Evolutionary conservation across 1,284 basidiomycete species (phyloP), one percentile per base, ranked within the genome.

Genomic region (Athelia sp.): DNA sequence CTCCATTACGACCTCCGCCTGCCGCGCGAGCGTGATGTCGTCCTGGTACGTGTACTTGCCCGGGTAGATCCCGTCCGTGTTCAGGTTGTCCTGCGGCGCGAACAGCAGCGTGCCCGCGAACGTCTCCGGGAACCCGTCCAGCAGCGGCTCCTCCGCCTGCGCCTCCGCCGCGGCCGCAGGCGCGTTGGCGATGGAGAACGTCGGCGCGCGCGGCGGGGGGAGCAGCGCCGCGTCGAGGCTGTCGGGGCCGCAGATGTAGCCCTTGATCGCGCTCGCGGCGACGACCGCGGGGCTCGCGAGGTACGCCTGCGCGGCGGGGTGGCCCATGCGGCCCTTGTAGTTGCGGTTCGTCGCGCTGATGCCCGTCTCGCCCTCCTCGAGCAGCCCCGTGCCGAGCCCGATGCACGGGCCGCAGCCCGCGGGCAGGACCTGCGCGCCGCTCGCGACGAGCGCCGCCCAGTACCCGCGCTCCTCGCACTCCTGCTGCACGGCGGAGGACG

Each of bases 41-140:
- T 99, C 96, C 68, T 98, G 94, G 70, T 99, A 99, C 0, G 97
- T 99, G 70, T 99, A 99, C 69, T 98, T 99, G 31, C 96, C 97
- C 0, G 96, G 97, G 72, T 99, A 99, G 64, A 99, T 93, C 4
- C 92, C 97, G 63, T 99, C 96, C 1, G 96, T 99, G 66, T 96
- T 99, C 51, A 99, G 70, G 66, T 99, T 99, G 68, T 99, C 96
- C 63, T 98, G 94, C 0, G 97, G 96, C 0, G 87, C 83, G 62
- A 98, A 99, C 45, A 98, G 74, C 8, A 98, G 71, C 0, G 87
- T 84, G 0, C 97, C 97, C 1, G 79, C 68, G 69, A 99, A 98
- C 29, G 73, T 68, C 8, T 81, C 66, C 0, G 97, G 96, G 79
- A 99, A 97, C 1, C 84, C 85, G 2, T 82, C 72, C 21, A 93